Conservation (phyloP, 164 flowering plant genomes). For the Taxillus chinensis region DNA sequence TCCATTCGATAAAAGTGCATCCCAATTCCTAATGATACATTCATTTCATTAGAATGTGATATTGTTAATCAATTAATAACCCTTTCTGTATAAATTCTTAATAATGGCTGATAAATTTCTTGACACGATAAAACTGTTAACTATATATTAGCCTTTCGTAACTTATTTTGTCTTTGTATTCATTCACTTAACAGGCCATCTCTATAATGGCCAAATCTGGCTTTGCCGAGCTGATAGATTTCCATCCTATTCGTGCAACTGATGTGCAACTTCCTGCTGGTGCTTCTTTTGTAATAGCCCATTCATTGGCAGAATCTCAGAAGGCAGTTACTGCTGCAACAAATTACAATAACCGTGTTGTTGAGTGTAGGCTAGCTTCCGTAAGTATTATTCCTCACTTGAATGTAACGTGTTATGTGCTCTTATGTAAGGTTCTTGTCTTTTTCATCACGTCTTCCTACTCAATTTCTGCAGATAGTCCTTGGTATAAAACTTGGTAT, state of each 20-base stretch:
- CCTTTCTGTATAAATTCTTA: no score
- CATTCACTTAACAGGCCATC: slow-evolving; percentile 54
- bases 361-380: slow-evolving; percentile 89
- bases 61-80: no score
- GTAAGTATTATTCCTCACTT: slow-evolving; percentile 32
- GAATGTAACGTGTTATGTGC: neutral
- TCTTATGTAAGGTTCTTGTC: neutral
- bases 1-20: no score
- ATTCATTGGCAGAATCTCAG: slow-evolving; percentile 91
- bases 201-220: slow-evolving; percentile 94
- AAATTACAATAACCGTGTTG: slow-evolving; percentile 93
- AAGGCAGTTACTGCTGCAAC: slow-evolving; percentile 98
- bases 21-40: no score
- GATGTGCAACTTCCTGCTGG: slow-evolving; percentile 95
- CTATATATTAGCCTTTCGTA: no score
- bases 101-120: no score
- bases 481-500: slow-evolving; percentile 85
- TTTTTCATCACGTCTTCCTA: neutral
- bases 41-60: no score
- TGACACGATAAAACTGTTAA: no score
- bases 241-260: slow-evolving; percentile 90
- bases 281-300: slow-evolving; percentile 85
- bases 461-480: slow-evolving; percentile 52
- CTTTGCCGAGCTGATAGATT: slow-evolving; percentile 92
- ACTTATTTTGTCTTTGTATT: neutral